phyloP scores from a whole-genome alignment of 371 early-diverging fungal genomes.

The Zopfochytrium polystomum region DNA sequence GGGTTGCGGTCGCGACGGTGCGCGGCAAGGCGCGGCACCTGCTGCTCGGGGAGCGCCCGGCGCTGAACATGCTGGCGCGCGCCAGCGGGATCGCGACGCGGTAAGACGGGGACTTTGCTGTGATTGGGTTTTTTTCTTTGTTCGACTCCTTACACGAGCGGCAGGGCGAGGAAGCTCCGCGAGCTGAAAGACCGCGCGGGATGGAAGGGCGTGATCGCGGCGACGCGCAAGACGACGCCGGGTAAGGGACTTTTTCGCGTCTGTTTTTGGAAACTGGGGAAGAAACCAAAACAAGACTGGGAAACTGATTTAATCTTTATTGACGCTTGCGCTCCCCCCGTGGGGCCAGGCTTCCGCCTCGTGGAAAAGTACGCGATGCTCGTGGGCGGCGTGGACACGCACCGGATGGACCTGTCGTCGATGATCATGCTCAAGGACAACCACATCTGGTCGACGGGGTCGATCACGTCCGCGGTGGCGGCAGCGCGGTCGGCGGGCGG shows the following conservation, averaged over 20 bases:
- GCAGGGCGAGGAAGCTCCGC: constrained; percentile 61
- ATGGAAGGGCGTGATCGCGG: constrained; percentile 88
- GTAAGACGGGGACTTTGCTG: constrained; percentile 6
- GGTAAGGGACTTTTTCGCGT: too few species aligned
- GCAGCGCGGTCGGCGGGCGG: constrained; percentile 80
- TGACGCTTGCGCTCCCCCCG: too few species aligned
- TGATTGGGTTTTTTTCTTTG: background rate
- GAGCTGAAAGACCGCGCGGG: constrained; percentile 66
- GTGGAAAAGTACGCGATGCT: constrained; percentile 97
- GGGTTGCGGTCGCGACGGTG: constrained; percentile 76
- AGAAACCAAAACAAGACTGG: too few species aligned
- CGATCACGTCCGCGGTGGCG: constrained; percentile 85
- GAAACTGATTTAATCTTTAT: too few species aligned
- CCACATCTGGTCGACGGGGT: constrained; percentile 93
- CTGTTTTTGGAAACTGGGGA: too few species aligned
- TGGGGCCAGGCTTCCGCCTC: constrained; percentile 89
- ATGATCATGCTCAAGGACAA: constrained; percentile 99
- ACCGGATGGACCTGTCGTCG: constrained; percentile 92
- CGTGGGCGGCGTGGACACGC: constrained; percentile 94
- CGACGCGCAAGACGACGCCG: constrained; percentile 97
- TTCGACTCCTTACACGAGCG: background rate
- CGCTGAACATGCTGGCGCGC: constrained; percentile 89
- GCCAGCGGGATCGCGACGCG: constrained; percentile 92
- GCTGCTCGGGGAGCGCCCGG: constrained; percentile 90
- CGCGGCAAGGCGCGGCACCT: constrained; percentile 80